phyloP scores from a whole-genome alignment of 2,329 filamentous ascomycete genomes.

The Alternaria triticina region DNA sequence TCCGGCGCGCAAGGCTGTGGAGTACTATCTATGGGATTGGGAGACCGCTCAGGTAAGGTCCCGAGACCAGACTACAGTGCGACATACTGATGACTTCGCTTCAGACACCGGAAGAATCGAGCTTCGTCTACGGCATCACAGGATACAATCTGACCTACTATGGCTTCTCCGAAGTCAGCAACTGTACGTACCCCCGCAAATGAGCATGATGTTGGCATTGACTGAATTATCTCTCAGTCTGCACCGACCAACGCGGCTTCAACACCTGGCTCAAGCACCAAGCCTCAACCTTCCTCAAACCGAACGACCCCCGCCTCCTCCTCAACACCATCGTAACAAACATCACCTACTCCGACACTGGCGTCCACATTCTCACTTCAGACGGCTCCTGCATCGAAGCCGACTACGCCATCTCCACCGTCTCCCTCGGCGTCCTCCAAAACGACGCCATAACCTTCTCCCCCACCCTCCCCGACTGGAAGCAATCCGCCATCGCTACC shows the following conservation, averaged over 20 bases:
- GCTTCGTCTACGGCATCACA: constrained; percentile 62
- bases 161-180: constrained; percentile 7
- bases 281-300: constrained; percentile 62
- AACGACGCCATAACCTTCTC: constrained; percentile 64
- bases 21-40: constrained; percentile 67
- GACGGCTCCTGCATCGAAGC: constrained; percentile 65
- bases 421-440: constrained; percentile 72
- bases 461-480: constrained; percentile 68
- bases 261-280: constrained; percentile 64
- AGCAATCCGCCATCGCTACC: constrained; percentile 66
- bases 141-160: constrained; percentile 59
- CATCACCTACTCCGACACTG: constrained; percentile 59
- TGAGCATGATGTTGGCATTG: too few species aligned
- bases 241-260: constrained; percentile 67
- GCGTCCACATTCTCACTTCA: constrained; percentile 61
- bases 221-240: too few species aligned
- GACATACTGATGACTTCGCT: background rate
- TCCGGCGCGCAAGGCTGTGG: constrained; percentile 63
- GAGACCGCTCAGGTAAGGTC: constrained; percentile 57
- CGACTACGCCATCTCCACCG: constrained; percentile 69
- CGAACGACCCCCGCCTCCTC: constrained; percentile 63
- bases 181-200: too few species aligned
- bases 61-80: too few species aligned
- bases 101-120: constrained; percentile 61
- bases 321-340: constrained; percentile 65